A percentile compares a stretch with the other conserved stretches of the same genome.
Evolutionary conservation across 139 green algal species (phyloP).

Genomic region (Gonium pectorale): DNA sequence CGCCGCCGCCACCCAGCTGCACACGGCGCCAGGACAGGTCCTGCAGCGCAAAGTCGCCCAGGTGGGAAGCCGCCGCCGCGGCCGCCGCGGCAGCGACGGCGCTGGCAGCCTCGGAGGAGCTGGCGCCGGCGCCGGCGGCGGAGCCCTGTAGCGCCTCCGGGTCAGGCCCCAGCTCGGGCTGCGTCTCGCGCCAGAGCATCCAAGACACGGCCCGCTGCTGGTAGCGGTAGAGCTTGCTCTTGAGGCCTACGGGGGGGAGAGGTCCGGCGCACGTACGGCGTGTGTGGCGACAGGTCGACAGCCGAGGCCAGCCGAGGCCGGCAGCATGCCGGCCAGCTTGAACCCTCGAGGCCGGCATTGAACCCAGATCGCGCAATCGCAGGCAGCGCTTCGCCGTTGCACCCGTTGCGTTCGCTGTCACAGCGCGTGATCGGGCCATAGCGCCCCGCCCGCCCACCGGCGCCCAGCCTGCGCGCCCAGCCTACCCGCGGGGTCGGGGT

Average conservation of each 20-base stretch:
- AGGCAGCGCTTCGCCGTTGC: no score
- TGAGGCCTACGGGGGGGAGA: slow-evolving; percentile 51
- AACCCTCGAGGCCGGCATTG: no score
- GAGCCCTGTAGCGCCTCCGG: background rate
- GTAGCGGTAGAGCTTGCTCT: slow-evolving; percentile 71
- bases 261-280: background rate
- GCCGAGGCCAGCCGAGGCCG: no score
- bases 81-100: background rate
- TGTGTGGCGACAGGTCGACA: no score
- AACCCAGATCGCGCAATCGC: no score
- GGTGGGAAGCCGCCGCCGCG: background rate
- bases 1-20: background rate
- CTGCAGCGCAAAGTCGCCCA: slow-evolving; percentile 28
- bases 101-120: background rate
- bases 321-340: no score
- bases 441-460: no score
- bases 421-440: no score
- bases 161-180: slow-evolving; percentile 1
- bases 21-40: slow-evolving; percentile 28
- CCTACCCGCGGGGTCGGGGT: slow-evolving; percentile 45
- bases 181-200: slow-evolving; percentile 74
- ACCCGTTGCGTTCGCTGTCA: no score
- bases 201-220: slow-evolving; percentile 73
- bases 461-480: no score
- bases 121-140: background rate